Evolutionary conservation across 1,284 basidiomycete species (phyloP).

Genomic region (Flammula alnicola): DNA sequence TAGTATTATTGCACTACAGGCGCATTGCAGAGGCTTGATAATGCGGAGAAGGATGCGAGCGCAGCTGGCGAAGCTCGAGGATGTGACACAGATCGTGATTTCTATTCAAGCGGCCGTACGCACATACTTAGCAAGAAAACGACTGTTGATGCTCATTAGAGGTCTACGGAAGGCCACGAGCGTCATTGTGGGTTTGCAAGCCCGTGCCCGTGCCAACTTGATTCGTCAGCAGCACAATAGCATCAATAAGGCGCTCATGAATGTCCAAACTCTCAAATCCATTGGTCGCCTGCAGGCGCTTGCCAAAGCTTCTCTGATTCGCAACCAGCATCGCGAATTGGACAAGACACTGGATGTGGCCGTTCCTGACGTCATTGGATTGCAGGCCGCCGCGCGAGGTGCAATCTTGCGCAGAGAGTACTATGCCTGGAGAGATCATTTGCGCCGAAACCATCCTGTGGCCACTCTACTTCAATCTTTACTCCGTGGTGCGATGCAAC

Average conservation of each 20-base stretch:
- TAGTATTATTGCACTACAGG: slow-evolving; percentile 71
- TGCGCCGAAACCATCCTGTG: slow-evolving; percentile 72
- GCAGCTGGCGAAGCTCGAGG: slow-evolving; percentile 80
- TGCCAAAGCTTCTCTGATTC: slow-evolving; percentile 87
- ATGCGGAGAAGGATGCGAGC: slow-evolving; percentile 71
- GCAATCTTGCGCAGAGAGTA: slow-evolving; percentile 79
- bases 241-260: slow-evolving; percentile 79
- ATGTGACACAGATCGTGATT: slow-evolving; percentile 74
- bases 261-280: slow-evolving; percentile 76
- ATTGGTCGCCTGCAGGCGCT: slow-evolving; percentile 89
- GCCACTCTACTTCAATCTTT: slow-evolving; percentile 89
- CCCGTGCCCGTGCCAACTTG: slow-evolving; percentile 81
- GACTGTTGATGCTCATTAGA: slow-evolving; percentile 75
- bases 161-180: slow-evolving; percentile 77
- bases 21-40: slow-evolving; percentile 80
- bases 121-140: slow-evolving; percentile 81
- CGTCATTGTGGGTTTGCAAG: slow-evolving; percentile 76
- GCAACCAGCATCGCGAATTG: slow-evolving; percentile 86
- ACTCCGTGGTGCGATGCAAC: slow-evolving; percentile 81
- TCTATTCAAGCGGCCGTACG: slow-evolving; percentile 86
- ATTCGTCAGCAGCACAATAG: slow-evolving; percentile 74
- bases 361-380: slow-evolving; percentile 84
- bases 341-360: slow-evolving; percentile 88
- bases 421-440: slow-evolving; percentile 85
- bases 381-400: slow-evolving; percentile 89